A percentile compares a stretch with the other conserved stretches of the same genome.
These are phyloP conservation scores for Collybia mongolica DNA, from an alignment of 768 basidiomycete species.

Conservation along the genomic window DNA sequence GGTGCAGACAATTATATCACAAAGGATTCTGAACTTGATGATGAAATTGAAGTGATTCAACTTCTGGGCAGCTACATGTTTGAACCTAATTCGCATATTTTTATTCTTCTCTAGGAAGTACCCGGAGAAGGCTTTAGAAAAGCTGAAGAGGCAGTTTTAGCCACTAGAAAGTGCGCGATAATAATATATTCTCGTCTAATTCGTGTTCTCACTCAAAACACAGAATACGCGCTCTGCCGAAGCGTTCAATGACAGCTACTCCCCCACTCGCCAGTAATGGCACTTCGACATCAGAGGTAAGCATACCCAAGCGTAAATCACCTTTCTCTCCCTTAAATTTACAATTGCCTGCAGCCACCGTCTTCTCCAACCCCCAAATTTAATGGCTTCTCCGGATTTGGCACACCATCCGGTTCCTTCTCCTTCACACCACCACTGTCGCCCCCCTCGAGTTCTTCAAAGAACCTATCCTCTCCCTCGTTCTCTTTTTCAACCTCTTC, in stretches of 20 bases:
- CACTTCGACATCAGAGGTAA: constrained; percentile 3
- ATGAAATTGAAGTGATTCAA: constrained; percentile 28
- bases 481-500: constrained; percentile 1
- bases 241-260: constrained; percentile 30
- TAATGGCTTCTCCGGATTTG: constrained; percentile 53
- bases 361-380: constrained; percentile 42
- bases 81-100: neutral
- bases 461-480: constrained; percentile 1
- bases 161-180: constrained; percentile 53
- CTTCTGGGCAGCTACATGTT: neutral
- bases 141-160: constrained; percentile 58
- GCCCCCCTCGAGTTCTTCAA: neutral
- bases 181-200: neutral
- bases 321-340: too few relatives aligned
- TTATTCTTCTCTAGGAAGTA: constrained; percentile 34
- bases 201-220: constrained; percentile 10
- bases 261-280: constrained; percentile 19
- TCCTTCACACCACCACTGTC: constrained; percentile 13
- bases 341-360: constrained; percentile 14
- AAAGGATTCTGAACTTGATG: constrained; percentile 51
- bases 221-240: constrained; percentile 70
- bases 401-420: constrained; percentile 23
- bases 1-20: constrained; percentile 70
- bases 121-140: constrained; percentile 46
- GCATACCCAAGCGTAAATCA: neutral